Percentiles rank a stretch among this genome's conserved stretches.
Conservation (phyloP, 176 grass and related monocot species). For the Cenchrus purpureus region DNA sequence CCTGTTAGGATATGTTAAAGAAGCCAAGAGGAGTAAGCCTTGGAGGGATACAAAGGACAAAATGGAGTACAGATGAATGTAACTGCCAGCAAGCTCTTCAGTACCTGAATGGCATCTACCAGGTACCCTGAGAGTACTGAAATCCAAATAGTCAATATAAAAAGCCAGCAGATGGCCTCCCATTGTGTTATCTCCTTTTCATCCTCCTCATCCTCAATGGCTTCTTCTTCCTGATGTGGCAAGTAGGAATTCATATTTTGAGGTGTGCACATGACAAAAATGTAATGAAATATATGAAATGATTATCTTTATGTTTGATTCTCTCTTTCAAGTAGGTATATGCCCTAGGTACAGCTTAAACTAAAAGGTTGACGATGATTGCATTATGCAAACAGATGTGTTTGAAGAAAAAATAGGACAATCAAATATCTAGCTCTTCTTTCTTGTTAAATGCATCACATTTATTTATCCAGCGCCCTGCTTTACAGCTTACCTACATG, state of each 20-base stretch:
- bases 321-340: neutral
- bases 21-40: neutral
- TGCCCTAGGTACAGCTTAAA: neutral
- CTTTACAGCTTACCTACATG: neutral
- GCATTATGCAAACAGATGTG: neutral
- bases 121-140: slow-evolving; percentile 95
- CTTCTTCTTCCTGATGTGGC: slow-evolving; percentile 61
- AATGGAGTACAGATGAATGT: slow-evolving; percentile 20
- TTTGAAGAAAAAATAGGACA: neutral
- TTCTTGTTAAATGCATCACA: neutral
- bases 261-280: slow-evolving; percentile 18
- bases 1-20: slow-evolving; percentile 63
- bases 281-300: slow-evolving; percentile 11
- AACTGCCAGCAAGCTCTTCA: slow-evolving; percentile 28
- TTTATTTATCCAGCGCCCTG: slow-evolving; percentile 2
- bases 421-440: slow-evolving; percentile 19
- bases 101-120: slow-evolving; percentile 97
- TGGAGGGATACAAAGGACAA: neutral
- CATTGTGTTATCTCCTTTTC: slow-evolving; percentile 87
- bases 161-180: slow-evolving; percentile 87
- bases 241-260: slow-evolving; percentile 28
- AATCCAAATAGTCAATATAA: slow-evolving; percentile 93
- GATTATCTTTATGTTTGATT: neutral
- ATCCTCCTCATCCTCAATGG: slow-evolving; percentile 50
- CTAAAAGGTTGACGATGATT: neutral